Conservation (phyloP, 2,329 filamentous ascomycete genomes). For the Aspergillus oerlinghausenensis region DNA sequence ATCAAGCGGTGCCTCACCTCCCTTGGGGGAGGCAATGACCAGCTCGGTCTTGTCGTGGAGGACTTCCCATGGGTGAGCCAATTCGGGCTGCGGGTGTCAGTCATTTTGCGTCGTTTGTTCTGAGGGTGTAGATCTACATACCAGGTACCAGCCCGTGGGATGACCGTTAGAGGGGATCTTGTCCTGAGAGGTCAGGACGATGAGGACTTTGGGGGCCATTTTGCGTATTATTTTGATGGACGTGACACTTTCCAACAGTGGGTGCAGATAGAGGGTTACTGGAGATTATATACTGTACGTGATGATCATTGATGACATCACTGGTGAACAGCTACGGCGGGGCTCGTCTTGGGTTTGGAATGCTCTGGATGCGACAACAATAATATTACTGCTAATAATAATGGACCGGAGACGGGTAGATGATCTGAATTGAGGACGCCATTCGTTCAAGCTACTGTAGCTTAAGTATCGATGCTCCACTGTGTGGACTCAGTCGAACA, state of each 20-base stretch:
- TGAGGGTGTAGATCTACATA: conserved; percentile 25
- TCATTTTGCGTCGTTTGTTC: not conserved
- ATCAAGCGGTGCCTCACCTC: conserved; percentile 60
- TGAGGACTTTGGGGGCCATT: conserved; percentile 57
- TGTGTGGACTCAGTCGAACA: not conserved
- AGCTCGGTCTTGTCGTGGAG: conserved; percentile 53
- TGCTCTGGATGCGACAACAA: not conserved
- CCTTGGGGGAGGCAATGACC: conserved; percentile 58
- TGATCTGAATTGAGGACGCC: too few species aligned
- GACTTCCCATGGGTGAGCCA: conserved; percentile 61
- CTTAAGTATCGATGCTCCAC: not conserved
- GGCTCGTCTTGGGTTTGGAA: not conserved
- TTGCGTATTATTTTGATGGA: not conserved
- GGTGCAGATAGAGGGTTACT: not conserved
- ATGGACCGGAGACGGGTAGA: not conserved
- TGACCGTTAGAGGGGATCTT: conserved; percentile 40
- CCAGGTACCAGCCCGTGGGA: conserved; percentile 68
- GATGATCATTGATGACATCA: not conserved
- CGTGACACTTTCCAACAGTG: not conserved
- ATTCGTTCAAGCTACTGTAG: too few species aligned
- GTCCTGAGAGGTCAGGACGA: conserved; percentile 64
- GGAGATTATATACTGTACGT: not conserved
- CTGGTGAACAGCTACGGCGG: not conserved
- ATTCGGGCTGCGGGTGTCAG: conserved; percentile 43
- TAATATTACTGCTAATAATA: not conserved